These are phyloP conservation scores for Umbelopsis isabellina DNA, from an alignment of 192 early-diverging fungal species.

Conservation along the genomic window DNA sequence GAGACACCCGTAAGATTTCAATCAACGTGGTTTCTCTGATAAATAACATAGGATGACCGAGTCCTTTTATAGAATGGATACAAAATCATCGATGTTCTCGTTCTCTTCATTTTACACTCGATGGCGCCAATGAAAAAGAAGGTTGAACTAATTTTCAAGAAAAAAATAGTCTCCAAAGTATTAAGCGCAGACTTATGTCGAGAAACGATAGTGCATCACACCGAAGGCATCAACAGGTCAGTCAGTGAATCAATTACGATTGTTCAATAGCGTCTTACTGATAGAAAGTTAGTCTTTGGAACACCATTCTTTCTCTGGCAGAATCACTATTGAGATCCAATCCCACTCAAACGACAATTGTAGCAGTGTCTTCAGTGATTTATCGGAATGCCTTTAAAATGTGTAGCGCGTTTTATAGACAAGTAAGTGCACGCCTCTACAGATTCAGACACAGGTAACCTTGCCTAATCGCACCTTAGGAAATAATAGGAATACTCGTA, in stretches of 20 bases:
- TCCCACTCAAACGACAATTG: conserved; percentile 44
- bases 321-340: conserved; percentile 63
- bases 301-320: conserved; percentile 57
- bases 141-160: conserved; percentile 49
- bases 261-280: neutral
- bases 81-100: conserved; percentile 55
- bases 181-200: conserved; percentile 48
- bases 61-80: conserved; percentile 38
- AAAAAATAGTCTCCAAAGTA: conserved; percentile 49
- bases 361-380: conserved; percentile 46
- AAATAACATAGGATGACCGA: neutral
- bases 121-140: conserved; percentile 58
- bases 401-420: conserved; percentile 71
- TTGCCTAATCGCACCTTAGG: conserved; percentile 33
- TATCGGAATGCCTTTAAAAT: conserved; percentile 57
- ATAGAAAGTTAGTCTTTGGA: conserved; percentile 44
- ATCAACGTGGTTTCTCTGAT: neutral
- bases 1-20: conserved; percentile 44
- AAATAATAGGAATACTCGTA: conserved; percentile 76
- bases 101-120: conserved; percentile 54
- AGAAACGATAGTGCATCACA: conserved; percentile 52
- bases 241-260: neutral
- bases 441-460: neutral
- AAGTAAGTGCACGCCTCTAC: conserved; percentile 28
- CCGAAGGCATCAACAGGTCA: conserved; percentile 50